Percentiles rank a stretch among this genome's conserved stretches.
Evolutionary conservation across 805 yeast genomes (phyloP).

Genomic region (Candida taoyuanica): DNA sequence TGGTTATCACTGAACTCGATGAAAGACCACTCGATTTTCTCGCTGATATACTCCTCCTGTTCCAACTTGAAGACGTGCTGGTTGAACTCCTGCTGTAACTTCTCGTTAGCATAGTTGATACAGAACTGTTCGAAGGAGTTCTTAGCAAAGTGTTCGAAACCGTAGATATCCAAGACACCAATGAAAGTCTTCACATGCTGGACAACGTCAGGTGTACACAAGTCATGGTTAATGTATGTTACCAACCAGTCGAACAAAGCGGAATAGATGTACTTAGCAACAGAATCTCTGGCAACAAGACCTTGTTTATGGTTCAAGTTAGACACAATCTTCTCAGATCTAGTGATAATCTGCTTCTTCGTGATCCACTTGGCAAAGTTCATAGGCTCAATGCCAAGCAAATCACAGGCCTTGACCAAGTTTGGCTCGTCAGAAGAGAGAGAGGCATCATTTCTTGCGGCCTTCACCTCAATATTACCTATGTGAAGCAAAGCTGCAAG

Average conservation of each 20-base stretch:
- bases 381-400: slow-evolving; percentile 72
- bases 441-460: slow-evolving; percentile 79
- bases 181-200: slow-evolving; percentile 65
- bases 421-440: slow-evolving; percentile 84
- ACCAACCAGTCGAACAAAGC: slow-evolving; percentile 96
- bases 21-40: slow-evolving; percentile 94
- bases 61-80: slow-evolving; percentile 96
- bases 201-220: slow-evolving; percentile 69
- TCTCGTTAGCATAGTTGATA: slow-evolving; percentile 94
- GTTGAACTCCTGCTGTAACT: slow-evolving; percentile 93
- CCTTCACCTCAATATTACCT: slow-evolving; percentile 85
- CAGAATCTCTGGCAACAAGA: slow-evolving; percentile 91
- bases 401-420: slow-evolving; percentile 73
- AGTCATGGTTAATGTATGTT: slow-evolving; percentile 70
- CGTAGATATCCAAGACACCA: slow-evolving; percentile 96
- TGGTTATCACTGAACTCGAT: slow-evolving; percentile 95
- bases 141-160: slow-evolving; percentile 91
- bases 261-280: slow-evolving; percentile 88
- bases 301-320: slow-evolving; percentile 82
- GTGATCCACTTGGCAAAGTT: slow-evolving; percentile 85
- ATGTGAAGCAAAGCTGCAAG: slow-evolving; percentile 87
- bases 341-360: slow-evolving; percentile 87
- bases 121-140: slow-evolving; percentile 97
- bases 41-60: slow-evolving; percentile 90
- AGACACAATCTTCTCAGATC: slow-evolving; percentile 86